Base-by-base conservation (phyloP, 2,329 filamentous ascomycete genomes). In the Colletotrichum trifolii region DNA sequence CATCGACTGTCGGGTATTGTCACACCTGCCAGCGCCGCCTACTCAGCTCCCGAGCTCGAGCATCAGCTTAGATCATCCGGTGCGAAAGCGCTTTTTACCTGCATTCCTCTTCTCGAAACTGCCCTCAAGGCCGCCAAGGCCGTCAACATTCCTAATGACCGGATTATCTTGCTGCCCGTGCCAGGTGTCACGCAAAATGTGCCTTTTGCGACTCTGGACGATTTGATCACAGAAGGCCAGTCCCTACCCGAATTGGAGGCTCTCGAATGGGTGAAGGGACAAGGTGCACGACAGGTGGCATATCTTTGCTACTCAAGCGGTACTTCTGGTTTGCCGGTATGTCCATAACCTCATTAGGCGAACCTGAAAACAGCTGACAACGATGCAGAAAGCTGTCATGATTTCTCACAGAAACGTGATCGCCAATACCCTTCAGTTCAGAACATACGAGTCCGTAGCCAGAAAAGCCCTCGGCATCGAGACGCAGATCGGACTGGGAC, bases 241-340 rank as follows among this genome's bases (percentile, higher is more conserved):
- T 78, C 79, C 12, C 76, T 89, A 39, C 82, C 85, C 3, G 76
- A 81, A 15, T 74, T 91, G 25, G 82, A 87, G 64, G 77, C 82
- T 6, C 74, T 91, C 71, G 81, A 81, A 38, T 92, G 89, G 89
- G 72, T 77, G 46, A 82, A 83, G 64, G 90, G 91, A 0, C 87
- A 92, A 69, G 90, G 89, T 3, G 84, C 85, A 40, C 86, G 87
- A 58, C 89, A 90, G 71, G 88, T 88, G 6, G 90, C 92, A 0
- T 95, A 91, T 73, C 81, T 96, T 48, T 94, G 91, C 78, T 94
- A 93, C 75, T 93, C 90, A 0, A 92, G 89, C 73, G 92, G 92
- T 17, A 95, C 92, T 1, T 94, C 91, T 10, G 92, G 92, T 3
- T 78, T 94, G 42, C 92, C 92, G 13, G 89, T 91, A 81, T 71